phyloP scores from a whole-genome alignment of 1,284 basidiomycete species.

The Ustilago tritici region DNA sequence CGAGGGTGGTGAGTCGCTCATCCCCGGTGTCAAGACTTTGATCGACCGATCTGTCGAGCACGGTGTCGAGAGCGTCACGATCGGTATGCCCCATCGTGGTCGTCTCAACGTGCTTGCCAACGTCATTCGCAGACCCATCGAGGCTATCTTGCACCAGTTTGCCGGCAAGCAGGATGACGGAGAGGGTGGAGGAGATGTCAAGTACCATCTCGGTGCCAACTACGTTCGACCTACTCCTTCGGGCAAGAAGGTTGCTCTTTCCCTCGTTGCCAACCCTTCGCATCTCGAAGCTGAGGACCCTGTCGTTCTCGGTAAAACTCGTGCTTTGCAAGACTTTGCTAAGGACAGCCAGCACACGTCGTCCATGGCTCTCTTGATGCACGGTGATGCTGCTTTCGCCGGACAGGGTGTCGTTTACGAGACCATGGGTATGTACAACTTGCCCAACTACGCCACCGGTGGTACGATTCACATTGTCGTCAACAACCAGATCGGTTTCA shows the following conservation, averaged over 20 bases:
- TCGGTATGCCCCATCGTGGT: slow-evolving; percentile 99
- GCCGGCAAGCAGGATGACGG: slow-evolving; percentile 72
- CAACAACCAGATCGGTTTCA: slow-evolving; percentile 99
- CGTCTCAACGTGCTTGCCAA: slow-evolving; percentile 97
- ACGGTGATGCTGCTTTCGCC: slow-evolving; percentile 98
- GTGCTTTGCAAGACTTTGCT: slow-evolving; percentile 95
- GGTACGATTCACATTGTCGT: slow-evolving; percentile 98
- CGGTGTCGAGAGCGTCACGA: slow-evolving; percentile 94
- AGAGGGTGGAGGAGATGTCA: slow-evolving; percentile 91
- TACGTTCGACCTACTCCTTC: slow-evolving; percentile 97
- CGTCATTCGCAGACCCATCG: slow-evolving; percentile 97
- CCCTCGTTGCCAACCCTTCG: slow-evolving; percentile 97
- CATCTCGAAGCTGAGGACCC: slow-evolving; percentile 98
- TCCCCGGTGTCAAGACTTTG: slow-evolving; percentile 99
- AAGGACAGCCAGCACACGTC: slow-evolving; percentile 76
- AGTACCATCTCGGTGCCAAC: slow-evolving; percentile 98
- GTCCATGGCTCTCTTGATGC: slow-evolving; percentile 89
- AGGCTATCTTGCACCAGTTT: slow-evolving; percentile 98
- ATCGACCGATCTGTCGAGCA: slow-evolving; percentile 97
- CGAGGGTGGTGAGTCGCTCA: slow-evolving; percentile 96
- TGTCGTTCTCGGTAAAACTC: slow-evolving; percentile 96
- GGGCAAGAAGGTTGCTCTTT: slow-evolving; percentile 96
- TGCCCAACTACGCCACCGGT: slow-evolving; percentile 95
- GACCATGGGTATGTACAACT: slow-evolving; percentile 97
- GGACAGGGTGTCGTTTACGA: slow-evolving; percentile 99